phyloP scores from a whole-genome alignment of 2,329 filamentous ascomycete species.

The Emmonsiellopsis sp. region DNA sequence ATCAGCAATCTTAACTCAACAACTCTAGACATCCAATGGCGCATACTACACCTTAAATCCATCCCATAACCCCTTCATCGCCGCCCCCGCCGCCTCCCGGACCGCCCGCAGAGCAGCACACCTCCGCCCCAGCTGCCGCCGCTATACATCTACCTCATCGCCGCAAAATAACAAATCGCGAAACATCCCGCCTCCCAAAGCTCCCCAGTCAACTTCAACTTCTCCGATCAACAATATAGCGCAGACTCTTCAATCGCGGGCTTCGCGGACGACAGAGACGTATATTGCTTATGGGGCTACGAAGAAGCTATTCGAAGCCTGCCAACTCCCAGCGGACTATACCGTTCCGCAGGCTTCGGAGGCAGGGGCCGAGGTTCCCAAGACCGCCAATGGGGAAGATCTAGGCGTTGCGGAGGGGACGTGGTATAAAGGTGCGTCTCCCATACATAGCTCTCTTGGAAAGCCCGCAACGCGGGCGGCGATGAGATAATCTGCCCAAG shows the following conservation, averaged over 20 bases:
- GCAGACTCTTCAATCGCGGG: constrained; percentile 22
- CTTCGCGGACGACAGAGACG: constrained; percentile 44
- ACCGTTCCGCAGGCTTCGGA: constrained; percentile 58
- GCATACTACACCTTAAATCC: not conserved
- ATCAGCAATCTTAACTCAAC: not conserved
- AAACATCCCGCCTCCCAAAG: not conserved
- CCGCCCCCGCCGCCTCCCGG: not conserved
- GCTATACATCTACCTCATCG: not conserved
- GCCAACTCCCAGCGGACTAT: constrained; percentile 65
- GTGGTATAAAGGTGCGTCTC: constrained; percentile 65
- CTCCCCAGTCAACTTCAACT: constrained; percentile 8
- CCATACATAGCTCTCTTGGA: not conserved
- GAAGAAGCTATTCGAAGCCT: constrained; percentile 67
- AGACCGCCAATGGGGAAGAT: constrained; percentile 71
- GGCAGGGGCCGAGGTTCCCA: constrained; percentile 57
- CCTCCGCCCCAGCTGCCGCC: too few relatives aligned
- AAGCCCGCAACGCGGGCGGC: not conserved
- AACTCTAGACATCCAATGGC: not conserved
- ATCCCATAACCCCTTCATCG: not conserved
- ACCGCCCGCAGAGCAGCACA: too few relatives aligned
- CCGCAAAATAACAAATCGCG: constrained; percentile 1
- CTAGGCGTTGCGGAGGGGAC: constrained; percentile 63
- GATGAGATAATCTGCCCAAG: not conserved
- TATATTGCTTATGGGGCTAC: constrained; percentile 76
- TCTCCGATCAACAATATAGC: constrained; percentile 19